Percentiles rank a stretch among this genome's conserved stretches.
Evolutionary conservation across 306 rosid species (phyloP).

Genomic region (Abrus precatorius): DNA sequence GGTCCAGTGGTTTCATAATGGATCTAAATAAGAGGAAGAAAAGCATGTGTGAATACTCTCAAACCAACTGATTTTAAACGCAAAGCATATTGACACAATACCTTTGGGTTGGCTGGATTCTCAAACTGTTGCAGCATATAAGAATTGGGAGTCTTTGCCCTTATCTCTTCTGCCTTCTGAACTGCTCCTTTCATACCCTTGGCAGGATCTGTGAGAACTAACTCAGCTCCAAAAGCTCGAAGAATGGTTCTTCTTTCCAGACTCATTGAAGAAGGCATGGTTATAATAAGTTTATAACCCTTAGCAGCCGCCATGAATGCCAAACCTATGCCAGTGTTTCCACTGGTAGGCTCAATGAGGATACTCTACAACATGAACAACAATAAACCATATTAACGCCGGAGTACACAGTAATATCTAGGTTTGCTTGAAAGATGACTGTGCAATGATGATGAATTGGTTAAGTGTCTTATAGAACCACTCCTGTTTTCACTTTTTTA

Average conservation of each 20-base stretch:
- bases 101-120: conserved; percentile 94
- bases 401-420: background rate
- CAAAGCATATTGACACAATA: conserved; percentile 39
- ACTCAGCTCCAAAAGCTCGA: conserved; percentile 87
- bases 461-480: background rate
- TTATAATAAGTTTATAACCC: conserved; percentile 83
- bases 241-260: conserved; percentile 91
- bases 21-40: conserved; percentile 55
- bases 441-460: background rate
- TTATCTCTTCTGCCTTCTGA: conserved; percentile 86
- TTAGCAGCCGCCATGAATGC: conserved; percentile 96
- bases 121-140: conserved; percentile 92
- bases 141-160: conserved; percentile 77
- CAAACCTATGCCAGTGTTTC: conserved; percentile 93
- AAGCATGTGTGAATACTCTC: conserved; percentile 20
- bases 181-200: conserved; percentile 93
- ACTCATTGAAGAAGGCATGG: conserved; percentile 96
- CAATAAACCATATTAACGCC: conserved; percentile 33
- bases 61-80: conserved; percentile 16
- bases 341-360: conserved; percentile 89
- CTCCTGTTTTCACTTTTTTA: conserved; percentile 9
- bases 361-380: conserved; percentile 66
- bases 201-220: conserved; percentile 90
- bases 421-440: background rate
- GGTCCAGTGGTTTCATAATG: conserved; percentile 97